These are phyloP conservation scores for Lactuca saligna DNA, from an alignment of 129 eudicot species.

Conservation along the genomic window DNA sequence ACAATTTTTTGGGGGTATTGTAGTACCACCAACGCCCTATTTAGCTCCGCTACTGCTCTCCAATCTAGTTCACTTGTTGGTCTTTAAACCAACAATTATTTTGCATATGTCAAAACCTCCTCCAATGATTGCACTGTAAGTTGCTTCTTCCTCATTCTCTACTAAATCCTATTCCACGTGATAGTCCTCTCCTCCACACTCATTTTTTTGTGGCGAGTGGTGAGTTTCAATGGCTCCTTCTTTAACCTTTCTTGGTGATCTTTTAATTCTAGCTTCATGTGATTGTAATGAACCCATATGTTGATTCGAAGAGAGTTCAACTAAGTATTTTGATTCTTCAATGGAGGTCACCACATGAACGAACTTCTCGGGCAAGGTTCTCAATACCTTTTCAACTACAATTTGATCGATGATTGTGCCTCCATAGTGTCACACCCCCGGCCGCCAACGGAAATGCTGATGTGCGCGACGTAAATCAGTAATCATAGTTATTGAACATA, in stretches of 20 bases:
- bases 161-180: not conserved
- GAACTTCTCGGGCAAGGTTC: not conserved
- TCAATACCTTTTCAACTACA: not conserved
- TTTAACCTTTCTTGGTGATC: not conserved
- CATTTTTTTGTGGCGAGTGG: not conserved
- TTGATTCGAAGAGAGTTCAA: not conserved
- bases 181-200: not conserved
- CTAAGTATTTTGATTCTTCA: not conserved
- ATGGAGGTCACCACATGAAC: not conserved
- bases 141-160: slow-evolving; percentile 5
- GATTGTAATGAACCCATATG: not conserved
- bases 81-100: too few species aligned
- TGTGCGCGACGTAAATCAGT: too few species aligned
- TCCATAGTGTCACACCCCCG: too few species aligned
- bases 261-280: not conserved
- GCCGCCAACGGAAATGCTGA: too few species aligned
- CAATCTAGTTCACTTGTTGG: too few species aligned
- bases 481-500: too few species aligned
- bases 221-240: not conserved
- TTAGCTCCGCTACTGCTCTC: too few species aligned
- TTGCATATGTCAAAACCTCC: not conserved
- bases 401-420: not conserved
- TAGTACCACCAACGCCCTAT: too few species aligned
- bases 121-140: not conserved
- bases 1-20: too few species aligned